A percentile compares a stretch with the other conserved stretches of the same genome.
phyloP scores from a whole-genome alignment of 805 yeast genomes.

The Schizosaccharomyces osmophilus region DNA sequence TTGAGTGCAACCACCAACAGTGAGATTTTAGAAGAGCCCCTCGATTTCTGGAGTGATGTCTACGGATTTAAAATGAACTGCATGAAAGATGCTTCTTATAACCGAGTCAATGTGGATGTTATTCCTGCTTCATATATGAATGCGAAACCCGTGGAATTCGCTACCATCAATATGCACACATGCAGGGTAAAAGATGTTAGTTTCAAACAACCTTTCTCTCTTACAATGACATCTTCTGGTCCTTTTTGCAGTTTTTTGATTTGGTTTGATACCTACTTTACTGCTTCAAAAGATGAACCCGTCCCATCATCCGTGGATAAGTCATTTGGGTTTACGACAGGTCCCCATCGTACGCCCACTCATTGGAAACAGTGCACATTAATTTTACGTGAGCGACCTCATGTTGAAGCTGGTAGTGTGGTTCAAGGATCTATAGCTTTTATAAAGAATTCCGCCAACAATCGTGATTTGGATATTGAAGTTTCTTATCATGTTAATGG shows the following conservation, averaged over 20 bases:
- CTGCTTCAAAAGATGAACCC: conserved; percentile 10
- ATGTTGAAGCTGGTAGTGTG: conserved; percentile 41
- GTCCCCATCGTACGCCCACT: conserved; percentile 46
- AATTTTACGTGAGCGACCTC: conserved; percentile 51
- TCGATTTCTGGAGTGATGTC: conserved; percentile 86
- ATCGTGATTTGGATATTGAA: conserved; percentile 61
- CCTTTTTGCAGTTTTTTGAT: conserved; percentile 53
- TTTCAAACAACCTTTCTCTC: conserved; percentile 35
- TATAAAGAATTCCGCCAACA: conserved; percentile 43
- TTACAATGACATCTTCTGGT: conserved; percentile 46
- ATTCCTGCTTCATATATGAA: conserved; percentile 32
- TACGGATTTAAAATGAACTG: conserved; percentile 82
- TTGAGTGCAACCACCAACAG: conserved; percentile 85
- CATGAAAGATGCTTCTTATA: conserved; percentile 29
- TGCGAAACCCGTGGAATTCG: conserved; percentile 36
- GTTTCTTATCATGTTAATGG: conserved; percentile 14
- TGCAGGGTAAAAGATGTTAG: conserved; percentile 47
- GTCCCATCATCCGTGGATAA: not conserved
- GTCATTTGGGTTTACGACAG: conserved; percentile 41
- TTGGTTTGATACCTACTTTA: conserved; percentile 73
- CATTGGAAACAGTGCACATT: conserved; percentile 85
- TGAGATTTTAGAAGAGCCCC: conserved; percentile 72
- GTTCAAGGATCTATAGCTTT: conserved; percentile 40
- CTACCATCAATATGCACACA: conserved; percentile 57
- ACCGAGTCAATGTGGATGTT: conserved; percentile 65